A percentile compares a stretch with the other conserved stretches of the same genome.
Conservation (phyloP, 2,329 filamentous ascomycete genomes). For the Colletotrichum sp. region DNA sequence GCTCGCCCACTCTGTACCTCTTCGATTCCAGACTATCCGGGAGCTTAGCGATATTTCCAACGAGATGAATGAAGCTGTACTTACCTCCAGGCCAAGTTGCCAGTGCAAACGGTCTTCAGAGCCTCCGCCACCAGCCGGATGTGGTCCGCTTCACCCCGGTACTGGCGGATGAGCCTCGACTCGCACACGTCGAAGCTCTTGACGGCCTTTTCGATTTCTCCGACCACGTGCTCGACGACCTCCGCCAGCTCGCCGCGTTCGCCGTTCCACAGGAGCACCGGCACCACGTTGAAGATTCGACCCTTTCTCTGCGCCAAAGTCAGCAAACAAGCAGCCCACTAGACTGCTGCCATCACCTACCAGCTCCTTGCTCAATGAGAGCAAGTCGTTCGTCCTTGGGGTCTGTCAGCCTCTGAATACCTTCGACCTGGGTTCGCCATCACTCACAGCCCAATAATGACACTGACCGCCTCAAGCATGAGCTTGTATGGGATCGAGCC, state of each 20-base stretch:
- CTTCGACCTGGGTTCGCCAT: not conserved
- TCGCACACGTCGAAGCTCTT: conserved; percentile 12
- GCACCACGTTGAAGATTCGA: conserved; percentile 8
- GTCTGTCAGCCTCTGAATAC: not conserved
- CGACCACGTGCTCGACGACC: conserved; percentile 1
- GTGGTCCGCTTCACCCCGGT: not conserved
- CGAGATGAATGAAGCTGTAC: not conserved
- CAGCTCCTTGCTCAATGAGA: conserved; percentile 15
- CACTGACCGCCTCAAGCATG: conserved; percentile 5
- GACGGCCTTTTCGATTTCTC: conserved; percentile 5
- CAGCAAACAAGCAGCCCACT: not conserved
- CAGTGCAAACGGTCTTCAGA: conserved; percentile 17
- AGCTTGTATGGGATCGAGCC: not conserved
- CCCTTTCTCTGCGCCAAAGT: not conserved
- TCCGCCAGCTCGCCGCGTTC: not conserved
- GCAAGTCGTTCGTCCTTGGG: conserved; percentile 16
- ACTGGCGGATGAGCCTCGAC: not conserved
- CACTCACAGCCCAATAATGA: conserved; percentile 14
- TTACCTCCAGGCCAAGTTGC: conserved; percentile 19
- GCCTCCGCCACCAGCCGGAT: not conserved
- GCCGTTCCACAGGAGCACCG: conserved; percentile 5
- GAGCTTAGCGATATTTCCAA: not conserved
- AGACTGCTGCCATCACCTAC: not conserved
- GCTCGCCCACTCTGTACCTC: conserved; percentile 9
- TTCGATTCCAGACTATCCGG: not conserved